Evolutionary conservation across 805 yeast species (phyloP), one percentile per base, ranked within the genome.

Genomic region (Saccharomycopsis selenospora): DNA sequence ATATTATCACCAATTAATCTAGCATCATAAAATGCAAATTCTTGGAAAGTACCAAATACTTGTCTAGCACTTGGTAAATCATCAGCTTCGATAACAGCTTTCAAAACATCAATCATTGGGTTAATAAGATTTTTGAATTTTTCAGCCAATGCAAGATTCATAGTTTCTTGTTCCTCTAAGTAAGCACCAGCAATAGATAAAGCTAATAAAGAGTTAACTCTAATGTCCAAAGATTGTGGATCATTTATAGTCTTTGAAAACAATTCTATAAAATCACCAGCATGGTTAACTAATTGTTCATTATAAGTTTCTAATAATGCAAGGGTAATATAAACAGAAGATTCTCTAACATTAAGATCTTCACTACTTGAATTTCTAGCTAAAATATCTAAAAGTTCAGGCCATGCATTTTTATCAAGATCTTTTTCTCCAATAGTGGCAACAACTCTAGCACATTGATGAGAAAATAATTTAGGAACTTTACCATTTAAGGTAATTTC

Each of bases 391-490:
- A 91, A 73, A 56, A 93, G 74, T 38, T 79, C 81, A 3, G 82
- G 76, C 98, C 98, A 93, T 20, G 40, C 38, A 56, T 75, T 64
- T 53, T 72, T 65, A 47, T 79, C 80, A 54, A 89, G 70, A 64
- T 91, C 98, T 47, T 72, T 65, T 56, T 80, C 79, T 36, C 87
- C 95, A 62, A 93, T 86, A 41, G 89, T 82, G 25, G 96, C 81
- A 58, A 93, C 80, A 50, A 90, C 86, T 66, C 96, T 80, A 22
- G 98, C 90, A 48, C 84, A 75, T 18, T 95, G 80, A 68, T 93
- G 98, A 66, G 96, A 80, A 53, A 89, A 82, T 49, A 77, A 70
- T 58, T 75, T 71, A 51, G 80, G 74, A 49, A 73, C 68, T 55
- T 78, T 75, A 65, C 82, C 84, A 23, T 68, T 65, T 65, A 88